A percentile compares a stretch with the other conserved stretches of the same genome.
phyloP scores from a whole-genome alignment of 257 asterid genomes.

The Penstemon barbatus region DNA sequence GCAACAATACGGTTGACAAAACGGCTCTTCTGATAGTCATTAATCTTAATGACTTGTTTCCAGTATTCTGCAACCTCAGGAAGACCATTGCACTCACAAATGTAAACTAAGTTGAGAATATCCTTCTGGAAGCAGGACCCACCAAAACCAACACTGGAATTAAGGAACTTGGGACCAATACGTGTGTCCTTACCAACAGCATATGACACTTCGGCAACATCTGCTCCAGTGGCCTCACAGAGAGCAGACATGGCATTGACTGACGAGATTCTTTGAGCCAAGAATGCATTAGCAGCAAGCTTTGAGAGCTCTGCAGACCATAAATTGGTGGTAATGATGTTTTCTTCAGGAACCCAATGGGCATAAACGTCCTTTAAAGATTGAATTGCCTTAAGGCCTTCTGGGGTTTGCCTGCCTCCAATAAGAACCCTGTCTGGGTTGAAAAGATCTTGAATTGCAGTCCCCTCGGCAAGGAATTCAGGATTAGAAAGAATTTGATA shows the following conservation, averaged over 20 bases:
- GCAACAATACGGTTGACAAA: conserved; percentile 66
- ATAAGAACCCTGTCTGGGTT: conserved; percentile 91
- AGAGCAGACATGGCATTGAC: conserved; percentile 83
- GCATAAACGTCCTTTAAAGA: conserved; percentile 75
- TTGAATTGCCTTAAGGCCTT: conserved; percentile 76
- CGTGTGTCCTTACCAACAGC: conserved; percentile 71
- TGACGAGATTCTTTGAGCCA: conserved; percentile 93
- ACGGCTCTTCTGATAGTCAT: conserved; percentile 68
- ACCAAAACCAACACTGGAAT: conserved; percentile 70
- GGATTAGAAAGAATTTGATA: conserved; percentile 90
- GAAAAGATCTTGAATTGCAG: conserved; percentile 81
- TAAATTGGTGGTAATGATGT: conserved; percentile 76
- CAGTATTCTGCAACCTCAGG: conserved; percentile 77
- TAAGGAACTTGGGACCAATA: conserved; percentile 67
- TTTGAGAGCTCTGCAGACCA: conserved; percentile 99
- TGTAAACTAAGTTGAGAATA: conserved; percentile 66
- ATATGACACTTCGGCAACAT: conserved; percentile 54
- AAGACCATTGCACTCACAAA: conserved; percentile 73
- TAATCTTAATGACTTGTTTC: conserved; percentile 72
- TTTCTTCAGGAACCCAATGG: conserved; percentile 83
- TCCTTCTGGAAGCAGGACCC: conserved; percentile 80
- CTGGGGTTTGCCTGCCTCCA: conserved; percentile 94
- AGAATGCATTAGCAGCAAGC: conserved; percentile 93
- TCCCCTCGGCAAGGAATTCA: conserved; percentile 92
- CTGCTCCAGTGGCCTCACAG: conserved; percentile 74